Base-by-base conservation (phyloP, 148 eudicot genomes). In the Rhododendron simsii region DNA sequence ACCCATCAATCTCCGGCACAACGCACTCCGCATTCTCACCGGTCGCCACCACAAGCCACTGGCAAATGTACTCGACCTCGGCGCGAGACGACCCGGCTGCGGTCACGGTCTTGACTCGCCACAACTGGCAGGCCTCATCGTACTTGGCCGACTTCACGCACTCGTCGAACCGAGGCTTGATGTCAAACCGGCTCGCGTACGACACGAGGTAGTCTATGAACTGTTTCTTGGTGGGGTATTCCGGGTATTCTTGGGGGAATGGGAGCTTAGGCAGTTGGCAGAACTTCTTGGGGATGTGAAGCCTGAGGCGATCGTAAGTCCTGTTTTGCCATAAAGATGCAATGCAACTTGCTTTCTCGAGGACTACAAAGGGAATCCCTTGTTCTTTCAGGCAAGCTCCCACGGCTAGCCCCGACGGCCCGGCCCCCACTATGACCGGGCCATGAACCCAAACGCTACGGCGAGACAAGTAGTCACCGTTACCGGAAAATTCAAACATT, bases 351-450 rank as follows among this genome's bases (percentile, higher is more conserved):
- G 97, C 89, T 79, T 91, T 88, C 78, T 96, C 99, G 3, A 96
- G 83, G 41, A 96, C 84, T 1, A 93, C 92, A 55, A 92, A 94
- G 10, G 99, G 99, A 1, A 95, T 93, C 0, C 94, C 96, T 85
- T 95, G 92, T 16, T 94, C 94, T 44, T 85, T 90, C 2, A 96
- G 90, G 89, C 99, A 93, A 15, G 96, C 96, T 20, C 90, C 96
- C 0, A 95, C 95, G 2, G 99, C 99, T 20, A 96, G 86, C n/a
- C 99, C 99, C 8, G 99, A 95, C 0, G 98, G 98, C 2, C 99
- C 98, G 2, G 98, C 99, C 0, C 99, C 98, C 23, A 95, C 96
- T 20, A 96, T 93, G 10, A 96, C 96, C 55, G 99, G 96, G 5
- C 99, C 99, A 53, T 95, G 93, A 4, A 96, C 98, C 96, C 94